phyloP scores from a whole-genome alignment of 179 eudicot species.

The Camellia oleifera region DNA sequence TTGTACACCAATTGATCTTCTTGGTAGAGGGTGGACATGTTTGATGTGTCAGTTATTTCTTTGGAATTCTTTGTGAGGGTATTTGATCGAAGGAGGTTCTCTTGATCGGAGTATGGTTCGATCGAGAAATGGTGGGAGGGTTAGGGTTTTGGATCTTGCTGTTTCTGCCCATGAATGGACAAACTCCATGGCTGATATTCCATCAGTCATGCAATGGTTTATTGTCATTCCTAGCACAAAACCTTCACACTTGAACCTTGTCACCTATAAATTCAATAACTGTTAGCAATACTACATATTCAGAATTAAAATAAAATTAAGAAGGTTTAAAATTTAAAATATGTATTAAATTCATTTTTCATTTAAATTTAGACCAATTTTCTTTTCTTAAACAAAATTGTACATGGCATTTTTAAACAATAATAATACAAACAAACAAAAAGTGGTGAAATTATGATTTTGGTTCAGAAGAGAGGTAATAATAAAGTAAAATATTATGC shows the following conservation, averaged over 20 bases:
- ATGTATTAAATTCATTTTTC: no score
- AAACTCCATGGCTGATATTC: conserved; percentile 22
- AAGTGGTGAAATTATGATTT: no score
- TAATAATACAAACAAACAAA: no score
- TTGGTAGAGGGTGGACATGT: neutral
- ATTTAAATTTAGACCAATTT: no score
- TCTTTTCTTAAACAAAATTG: no score
- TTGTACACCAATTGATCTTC: conserved; percentile 10
- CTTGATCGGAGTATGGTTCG: conserved; percentile 8
- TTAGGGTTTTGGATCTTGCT: conserved; percentile 17
- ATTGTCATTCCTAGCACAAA: conserved; percentile 27
- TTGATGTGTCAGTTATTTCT: conserved; percentile 2
- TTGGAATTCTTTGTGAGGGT: conserved; percentile 1
- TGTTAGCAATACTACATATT: neutral
- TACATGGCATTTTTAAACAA: no score
- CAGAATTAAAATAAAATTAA: neutral
- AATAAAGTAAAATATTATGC: no score
- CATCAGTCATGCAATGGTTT: conserved; percentile 23
- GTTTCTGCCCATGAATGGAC: conserved; percentile 20
- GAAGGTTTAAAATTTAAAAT: no score
- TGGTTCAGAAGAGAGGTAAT: no score
- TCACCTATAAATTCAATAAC: conserved; percentile 14
- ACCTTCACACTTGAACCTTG: conserved; percentile 27
- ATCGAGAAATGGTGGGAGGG: conserved; percentile 6
- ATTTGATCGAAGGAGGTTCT: conserved; percentile 10